Conservation (phyloP, 2,329 filamentous ascomycete species). For the Teratosphaeria destructans region DNA sequence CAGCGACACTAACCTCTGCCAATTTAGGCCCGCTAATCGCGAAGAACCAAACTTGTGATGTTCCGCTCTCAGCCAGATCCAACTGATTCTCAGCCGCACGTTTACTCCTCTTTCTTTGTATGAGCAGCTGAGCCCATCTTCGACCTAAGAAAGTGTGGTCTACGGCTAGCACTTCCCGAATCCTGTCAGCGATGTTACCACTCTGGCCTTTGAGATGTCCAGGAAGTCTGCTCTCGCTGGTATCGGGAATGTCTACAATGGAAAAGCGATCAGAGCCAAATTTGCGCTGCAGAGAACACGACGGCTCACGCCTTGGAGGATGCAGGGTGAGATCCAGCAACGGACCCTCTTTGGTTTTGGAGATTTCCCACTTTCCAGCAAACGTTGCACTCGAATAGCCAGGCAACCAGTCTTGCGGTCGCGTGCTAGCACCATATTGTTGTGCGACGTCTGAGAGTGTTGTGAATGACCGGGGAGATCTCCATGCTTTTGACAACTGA, state of each 20-base stretch:
- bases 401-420: slow-evolving; percentile 6
- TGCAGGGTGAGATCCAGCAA: slow-evolving; percentile 15
- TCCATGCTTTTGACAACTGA: slow-evolving; percentile 6
- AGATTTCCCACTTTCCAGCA: neutral
- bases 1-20: slow-evolving; percentile 11
- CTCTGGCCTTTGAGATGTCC: slow-evolving; percentile 6
- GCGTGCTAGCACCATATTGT: neutral
- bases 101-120: slow-evolving; percentile 25
- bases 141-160: slow-evolving; percentile 32
- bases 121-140: slow-evolving; percentile 30
- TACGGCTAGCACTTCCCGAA: slow-evolving; percentile 24
- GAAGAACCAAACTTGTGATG: slow-evolving; percentile 14
- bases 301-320: slow-evolving; percentile 11
- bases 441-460: slow-evolving; percentile 6
- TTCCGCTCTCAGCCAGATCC: slow-evolving; percentile 4
- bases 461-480: slow-evolving; percentile 1
- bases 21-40: slow-evolving; percentile 12
- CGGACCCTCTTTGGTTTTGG: slow-evolving; percentile 4
- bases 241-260: slow-evolving; percentile 27
- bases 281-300: slow-evolving; percentile 16
- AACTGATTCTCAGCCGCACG: neutral
- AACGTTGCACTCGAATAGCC: slow-evolving; percentile 2
- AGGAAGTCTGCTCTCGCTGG: slow-evolving; percentile 11
- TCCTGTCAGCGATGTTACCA: slow-evolving; percentile 13
- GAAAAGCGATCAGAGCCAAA: slow-evolving; percentile 32